Evolutionary conservation across 1,139 yeast genomes (phyloP).

Genomic region (Candida sanyaensis): DNA sequence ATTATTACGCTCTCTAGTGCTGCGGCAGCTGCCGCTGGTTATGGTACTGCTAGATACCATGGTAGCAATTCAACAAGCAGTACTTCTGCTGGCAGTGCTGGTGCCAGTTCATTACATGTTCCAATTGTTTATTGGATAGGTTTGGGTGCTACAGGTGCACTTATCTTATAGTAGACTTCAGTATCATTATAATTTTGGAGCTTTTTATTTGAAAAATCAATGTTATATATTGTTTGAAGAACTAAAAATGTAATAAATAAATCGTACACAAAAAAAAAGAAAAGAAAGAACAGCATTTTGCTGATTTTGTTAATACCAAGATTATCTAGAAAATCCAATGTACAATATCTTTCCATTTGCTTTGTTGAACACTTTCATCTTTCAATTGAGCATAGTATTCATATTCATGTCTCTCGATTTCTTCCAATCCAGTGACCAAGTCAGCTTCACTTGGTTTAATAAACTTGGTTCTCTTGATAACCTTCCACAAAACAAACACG

Average conservation of each 20-base stretch:
- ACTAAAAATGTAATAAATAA: too few relatives aligned
- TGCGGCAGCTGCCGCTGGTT: constrained; percentile 15
- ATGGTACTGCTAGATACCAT: constrained; percentile 14
- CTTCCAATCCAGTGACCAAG: constrained; percentile 31
- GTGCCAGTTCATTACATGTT: constrained; percentile 5
- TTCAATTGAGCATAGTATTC: constrained; percentile 35
- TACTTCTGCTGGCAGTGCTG: background rate
- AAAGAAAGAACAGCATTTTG: too few relatives aligned
- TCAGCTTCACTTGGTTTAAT: constrained; percentile 34
- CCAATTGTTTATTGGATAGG: background rate
- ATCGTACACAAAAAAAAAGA: constrained; percentile 61
- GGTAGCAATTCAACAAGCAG: background rate
- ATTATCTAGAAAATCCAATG: constrained; percentile 6
- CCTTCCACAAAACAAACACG: constrained; percentile 35
- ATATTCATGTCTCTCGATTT: constrained; percentile 43
- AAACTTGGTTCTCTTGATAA: constrained; percentile 26
- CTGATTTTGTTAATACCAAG: too few relatives aligned
- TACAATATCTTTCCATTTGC: constrained; percentile 1
- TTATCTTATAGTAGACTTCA: background rate
- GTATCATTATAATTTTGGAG: too few relatives aligned
- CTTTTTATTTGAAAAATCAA: too few relatives aligned
- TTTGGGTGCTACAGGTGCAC: background rate
- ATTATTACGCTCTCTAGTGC: constrained; percentile 15
- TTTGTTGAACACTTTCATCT: background rate
- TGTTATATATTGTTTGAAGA: too few relatives aligned